Evolutionary conservation across 306 rosid genomes (phyloP).

Genomic region (Cucumis cinereus): DNA sequence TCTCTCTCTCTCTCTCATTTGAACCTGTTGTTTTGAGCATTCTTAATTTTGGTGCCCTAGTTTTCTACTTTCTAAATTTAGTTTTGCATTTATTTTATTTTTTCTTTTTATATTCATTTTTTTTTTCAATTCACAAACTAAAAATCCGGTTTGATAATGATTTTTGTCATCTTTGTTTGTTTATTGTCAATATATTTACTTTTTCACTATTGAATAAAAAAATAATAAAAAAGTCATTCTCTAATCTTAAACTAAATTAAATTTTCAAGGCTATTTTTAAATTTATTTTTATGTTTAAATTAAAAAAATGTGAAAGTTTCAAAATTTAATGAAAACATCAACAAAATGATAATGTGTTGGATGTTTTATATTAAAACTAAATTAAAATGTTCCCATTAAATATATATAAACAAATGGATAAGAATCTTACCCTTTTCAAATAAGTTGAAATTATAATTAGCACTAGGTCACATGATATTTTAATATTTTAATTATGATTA

Average conservation of each 20-base stretch:
- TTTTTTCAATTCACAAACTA: not conserved
- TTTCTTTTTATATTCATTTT: not conserved
- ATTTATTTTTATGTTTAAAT: no score
- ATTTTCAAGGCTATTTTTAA: not conserved
- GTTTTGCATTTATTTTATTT: not conserved
- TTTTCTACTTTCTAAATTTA: not conserved
- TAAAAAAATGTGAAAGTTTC: no score
- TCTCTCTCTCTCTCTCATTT: not conserved
- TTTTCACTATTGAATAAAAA: not conserved
- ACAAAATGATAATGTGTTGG: no score
- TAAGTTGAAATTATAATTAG: no score
- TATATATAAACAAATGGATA: no score
- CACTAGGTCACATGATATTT: not conserved
- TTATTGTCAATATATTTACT: not conserved
- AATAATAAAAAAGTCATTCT: no score
- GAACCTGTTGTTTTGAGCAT: not conserved
- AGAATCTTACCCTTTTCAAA: not conserved
- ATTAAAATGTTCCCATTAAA: not conserved
- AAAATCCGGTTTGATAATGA: not conserved
- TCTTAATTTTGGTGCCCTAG: conserved; percentile 3
- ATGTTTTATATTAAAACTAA: no score
- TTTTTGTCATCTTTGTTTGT: not conserved
- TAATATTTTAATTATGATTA: no score
- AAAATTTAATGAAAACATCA: no score
- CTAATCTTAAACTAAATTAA: not conserved